Base-by-base conservation (phyloP, 495 filamentous ascomycete genomes). In the Lophiotrema nucula region DNA sequence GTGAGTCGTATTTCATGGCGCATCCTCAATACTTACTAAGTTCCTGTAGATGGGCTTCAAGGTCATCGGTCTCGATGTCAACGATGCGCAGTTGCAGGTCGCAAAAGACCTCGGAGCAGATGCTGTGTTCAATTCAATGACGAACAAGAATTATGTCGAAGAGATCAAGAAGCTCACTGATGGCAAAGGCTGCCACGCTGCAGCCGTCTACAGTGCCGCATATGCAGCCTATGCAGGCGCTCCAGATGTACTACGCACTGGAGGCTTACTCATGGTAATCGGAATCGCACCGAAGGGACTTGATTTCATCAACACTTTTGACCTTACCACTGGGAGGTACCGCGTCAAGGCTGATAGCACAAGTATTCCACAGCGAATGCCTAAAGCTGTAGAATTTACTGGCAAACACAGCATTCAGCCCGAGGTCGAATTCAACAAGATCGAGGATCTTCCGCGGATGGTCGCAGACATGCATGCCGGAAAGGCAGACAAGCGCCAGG, bases 241-340 rank as follows among this genome's bases (percentile, higher is more conserved):
- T 4, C 59, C 68, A 23, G 6, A 46, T 6, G 52, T 69, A 6
- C 50, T 70, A 0, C 50, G 68, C 22, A 50, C 66, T 10, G 57
- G 55, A 60, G 73, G 73, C n/a, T 26, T 72, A 28, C 54, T 75
- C 54, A 75, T 75, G 72, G 69, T 74, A 12, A 70, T 75, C 31
- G 73, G 73, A n/a, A 62, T 75, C 28, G 64, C 73, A 15, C 56
- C 59, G 18, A 69, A 74, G 25, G 63, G 65, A 15, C 33, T 75
- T 1, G 56, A 60, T 15, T 53, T 74, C 52, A 48, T 60, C 28
- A 68, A 59, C 2, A 67, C 62, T 6, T 58, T 68, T 48, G 66
- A 70, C 31, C 50, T 70, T 4, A 60, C 58, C 0, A 55, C 66
- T 21, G 63, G 63, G 0, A 64, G 52, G 26, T 70, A 70, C 47